Conservation (phyloP, 2,329 filamentous ascomycete genomes). For the Thermothelomyces thermophilus region DNA sequence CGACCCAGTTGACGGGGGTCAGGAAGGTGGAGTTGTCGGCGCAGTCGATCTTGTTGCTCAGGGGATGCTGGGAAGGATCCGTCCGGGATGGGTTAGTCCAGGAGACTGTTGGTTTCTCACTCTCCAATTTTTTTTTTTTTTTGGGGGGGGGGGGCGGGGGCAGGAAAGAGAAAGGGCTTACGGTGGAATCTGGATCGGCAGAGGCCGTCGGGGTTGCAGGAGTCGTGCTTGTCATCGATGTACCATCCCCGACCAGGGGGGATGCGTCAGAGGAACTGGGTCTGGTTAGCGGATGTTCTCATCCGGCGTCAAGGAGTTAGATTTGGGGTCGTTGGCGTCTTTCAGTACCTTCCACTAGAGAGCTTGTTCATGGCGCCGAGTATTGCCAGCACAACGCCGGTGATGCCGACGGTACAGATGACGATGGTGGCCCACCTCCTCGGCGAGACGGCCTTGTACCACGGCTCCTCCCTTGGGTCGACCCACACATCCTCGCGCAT, state of each 20-base stretch:
- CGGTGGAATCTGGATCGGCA: neutral
- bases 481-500: slow-evolving; percentile 15
- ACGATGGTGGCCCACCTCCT: slow-evolving; percentile 15
- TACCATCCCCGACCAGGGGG: neutral
- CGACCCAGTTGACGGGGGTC: slow-evolving; percentile 13
- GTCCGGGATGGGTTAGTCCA: neutral
- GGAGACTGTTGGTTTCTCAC: too few relatives aligned
- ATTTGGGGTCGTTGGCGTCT: too few relatives aligned
- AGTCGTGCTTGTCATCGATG: neutral
- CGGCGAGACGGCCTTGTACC: slow-evolving; percentile 19
- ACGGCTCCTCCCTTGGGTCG: slow-evolving; percentile 16
- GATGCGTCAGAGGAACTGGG: neutral
- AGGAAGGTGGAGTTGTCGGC: slow-evolving; percentile 9
- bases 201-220: slow-evolving; percentile 4
- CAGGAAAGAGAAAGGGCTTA: neutral
- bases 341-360: slow-evolving; percentile 10
- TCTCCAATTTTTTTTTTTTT: too few relatives aligned
- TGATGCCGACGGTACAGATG: slow-evolving; percentile 17
- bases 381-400: slow-evolving; percentile 21
- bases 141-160: too few relatives aligned
- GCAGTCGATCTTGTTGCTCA: slow-evolving; percentile 3
- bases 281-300: slow-evolving; percentile 3
- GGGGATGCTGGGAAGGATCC: neutral
- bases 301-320: neutral
- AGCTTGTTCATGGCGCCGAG: slow-evolving; percentile 22